Evolutionary conservation across 1,284 basidiomycete species (phyloP), one percentile per base, ranked within the genome.

Genomic region (Vanrija pseudolonga): DNA sequence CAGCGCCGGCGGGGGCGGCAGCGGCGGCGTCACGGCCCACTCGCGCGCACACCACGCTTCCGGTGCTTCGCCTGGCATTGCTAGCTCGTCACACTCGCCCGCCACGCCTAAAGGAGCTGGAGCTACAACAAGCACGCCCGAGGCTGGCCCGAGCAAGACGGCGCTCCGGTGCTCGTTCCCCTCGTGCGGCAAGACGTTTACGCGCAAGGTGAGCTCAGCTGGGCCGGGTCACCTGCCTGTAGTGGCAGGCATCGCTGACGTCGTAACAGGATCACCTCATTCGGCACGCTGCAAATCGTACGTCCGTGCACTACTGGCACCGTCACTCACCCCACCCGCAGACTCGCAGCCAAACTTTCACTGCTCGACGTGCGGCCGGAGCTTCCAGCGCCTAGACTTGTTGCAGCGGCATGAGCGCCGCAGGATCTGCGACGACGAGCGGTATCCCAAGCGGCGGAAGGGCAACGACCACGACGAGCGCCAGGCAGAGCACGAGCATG

Each of bases 201-300:
- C 69, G 9, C 54, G 71, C 49, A 73, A 71, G 58, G 71, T 73
- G 53, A n/a, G n/a, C n/a, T n/a, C n/a, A n/a, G n/a, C n/a, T n/a
- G n/a, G n/a, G n/a, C n/a, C n/a, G n/a, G 49, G 69, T 59, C 5
- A 9, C 26, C 17, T 38, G 37, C 11, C 1, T 42, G 14, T 4
- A 23, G 15, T n/a, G 8, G 42, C 23, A 24, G 8, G 42, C 23
- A 24, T 17, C 14, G 12, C 22, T 23, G 41, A 32, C 32, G 11
- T 26, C 24, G 32, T 12, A 37, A 6, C 51, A 73, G 71, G 69
- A 73, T 52, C 71, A 73, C 47, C 58, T 72, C 2, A 51, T 67
- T 7, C 62, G 71, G 32, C 69, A 73, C 56, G 64, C 67, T 42
- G 64, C 64, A 14, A 73, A 73, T 60, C 71, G 71, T 73, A 45